Evolutionary conservation across 2,329 filamentous ascomycete species (phyloP).

Genomic region (Fusarium acutatum): DNA sequence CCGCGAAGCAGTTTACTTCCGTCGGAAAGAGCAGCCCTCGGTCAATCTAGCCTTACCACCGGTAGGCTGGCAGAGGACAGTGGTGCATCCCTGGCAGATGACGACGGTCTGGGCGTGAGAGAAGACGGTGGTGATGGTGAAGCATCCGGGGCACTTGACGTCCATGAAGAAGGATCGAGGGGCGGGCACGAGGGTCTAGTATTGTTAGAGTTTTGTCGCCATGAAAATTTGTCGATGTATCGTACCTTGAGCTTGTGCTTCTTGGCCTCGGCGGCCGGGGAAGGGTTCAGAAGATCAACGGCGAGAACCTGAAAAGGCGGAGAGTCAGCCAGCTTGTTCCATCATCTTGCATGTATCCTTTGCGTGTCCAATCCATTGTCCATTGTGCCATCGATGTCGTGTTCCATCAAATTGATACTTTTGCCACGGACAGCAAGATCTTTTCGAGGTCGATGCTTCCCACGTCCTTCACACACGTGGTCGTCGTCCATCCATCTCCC

Average conservation of each 20-base stretch:
- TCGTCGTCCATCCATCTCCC: conserved; percentile 28
- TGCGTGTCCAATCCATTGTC: conserved; percentile 17
- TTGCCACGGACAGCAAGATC: conserved; percentile 21
- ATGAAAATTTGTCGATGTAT: conserved; percentile 28
- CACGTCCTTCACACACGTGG: conserved; percentile 28
- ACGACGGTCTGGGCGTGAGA: conserved; percentile 99
- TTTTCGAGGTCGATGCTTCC: conserved; percentile 26
- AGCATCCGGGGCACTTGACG: conserved; percentile 99
- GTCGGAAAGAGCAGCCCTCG: conserved; percentile 99
- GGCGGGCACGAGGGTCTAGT: conserved; percentile 87
- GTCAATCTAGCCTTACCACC: conserved; percentile 99
- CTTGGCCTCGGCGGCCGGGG: conserved; percentile 95
- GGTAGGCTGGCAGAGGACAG: conserved; percentile 98
- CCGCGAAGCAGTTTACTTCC: conserved; percentile 82
- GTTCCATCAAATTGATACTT: conserved; percentile 31
- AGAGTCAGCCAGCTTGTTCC: conserved; percentile 57
- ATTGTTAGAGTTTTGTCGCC: conserved; percentile 37
- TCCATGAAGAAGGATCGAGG: conserved; percentile 99
- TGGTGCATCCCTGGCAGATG: conserved; percentile 99
- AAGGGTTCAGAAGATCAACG: conserved; percentile 99
- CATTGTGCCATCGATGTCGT: conserved; percentile 7
- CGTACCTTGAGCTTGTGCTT: conserved; percentile 99
- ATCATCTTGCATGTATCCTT: conserved; percentile 23
- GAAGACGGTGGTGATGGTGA: conserved; percentile 99
- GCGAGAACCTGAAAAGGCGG: conserved; percentile 85